phyloP scores from a whole-genome alignment of 352 stramenopile species.

The Globisporangium irregulare region DNA sequence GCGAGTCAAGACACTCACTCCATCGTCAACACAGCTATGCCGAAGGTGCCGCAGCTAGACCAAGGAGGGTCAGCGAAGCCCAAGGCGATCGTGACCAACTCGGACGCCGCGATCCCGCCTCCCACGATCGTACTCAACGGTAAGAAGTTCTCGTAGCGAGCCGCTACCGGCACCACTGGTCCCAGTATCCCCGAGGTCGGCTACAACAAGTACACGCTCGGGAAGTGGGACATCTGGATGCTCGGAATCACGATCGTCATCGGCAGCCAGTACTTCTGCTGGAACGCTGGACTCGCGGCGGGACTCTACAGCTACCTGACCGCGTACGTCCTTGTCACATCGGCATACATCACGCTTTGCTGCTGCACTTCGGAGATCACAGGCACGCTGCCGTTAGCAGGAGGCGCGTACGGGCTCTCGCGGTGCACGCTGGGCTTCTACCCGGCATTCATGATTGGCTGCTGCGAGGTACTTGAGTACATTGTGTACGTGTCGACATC shows the following conservation, averaged over 20 bases:
- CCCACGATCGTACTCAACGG: conserved; percentile 11
- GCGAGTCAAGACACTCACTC: background rate
- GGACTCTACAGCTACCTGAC: conserved; percentile 26
- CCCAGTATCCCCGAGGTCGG: background rate
- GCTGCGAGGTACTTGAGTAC: conserved; percentile 39
- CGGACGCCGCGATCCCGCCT: background rate
- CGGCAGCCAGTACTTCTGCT: conserved; percentile 35
- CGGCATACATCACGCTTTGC: conserved; percentile 26
- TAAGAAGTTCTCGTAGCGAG: conserved; percentile 11
- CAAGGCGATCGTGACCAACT: conserved; percentile 10
- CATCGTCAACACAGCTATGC: background rate
- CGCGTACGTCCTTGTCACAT: conserved; percentile 19
- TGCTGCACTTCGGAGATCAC: conserved; percentile 32
- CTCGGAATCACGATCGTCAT: conserved; percentile 36
- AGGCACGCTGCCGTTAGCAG: conserved; percentile 27
- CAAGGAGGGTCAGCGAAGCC: background rate
- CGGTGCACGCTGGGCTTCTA: conserved; percentile 17
- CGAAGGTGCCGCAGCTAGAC: background rate
- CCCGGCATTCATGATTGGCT: conserved; percentile 28
- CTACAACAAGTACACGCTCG: background rate
- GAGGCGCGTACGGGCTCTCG: conserved; percentile 15
- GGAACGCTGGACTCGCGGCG: conserved; percentile 25
- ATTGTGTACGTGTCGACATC: conserved; percentile 37
- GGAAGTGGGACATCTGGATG: conserved; percentile 43
- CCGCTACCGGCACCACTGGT: background rate